phyloP scores from a whole-genome alignment of 2,329 filamentous ascomycete genomes.

The Apiospora rasikravindrae region DNA sequence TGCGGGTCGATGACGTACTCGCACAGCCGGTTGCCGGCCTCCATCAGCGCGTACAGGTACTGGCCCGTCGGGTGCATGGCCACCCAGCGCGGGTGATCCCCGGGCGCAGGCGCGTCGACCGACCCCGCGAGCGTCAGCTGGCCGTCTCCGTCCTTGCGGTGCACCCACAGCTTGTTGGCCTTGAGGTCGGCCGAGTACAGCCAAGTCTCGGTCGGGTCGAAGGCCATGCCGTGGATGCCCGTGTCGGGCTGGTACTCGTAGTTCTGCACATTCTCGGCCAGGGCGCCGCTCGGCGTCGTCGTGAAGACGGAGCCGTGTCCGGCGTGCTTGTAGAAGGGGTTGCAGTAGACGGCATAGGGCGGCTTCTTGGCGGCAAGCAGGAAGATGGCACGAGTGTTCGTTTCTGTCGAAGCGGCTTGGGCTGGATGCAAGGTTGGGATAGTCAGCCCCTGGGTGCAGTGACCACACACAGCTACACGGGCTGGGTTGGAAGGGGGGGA shows the following conservation, averaged over 20 bases:
- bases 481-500: slow-evolving; percentile 24
- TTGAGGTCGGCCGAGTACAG: slow-evolving; percentile 81
- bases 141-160: slow-evolving; percentile 67
- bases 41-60: slow-evolving; percentile 87
- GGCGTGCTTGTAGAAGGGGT: slow-evolving; percentile 87
- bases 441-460: slow-evolving; percentile 26
- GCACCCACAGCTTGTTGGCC: slow-evolving; percentile 84
- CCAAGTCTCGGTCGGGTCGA: slow-evolving; percentile 74
- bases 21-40: slow-evolving; percentile 83
- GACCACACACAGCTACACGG: slow-evolving; percentile 20
- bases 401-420: slow-evolving; percentile 69
- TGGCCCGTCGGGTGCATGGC: slow-evolving; percentile 79
- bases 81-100: slow-evolving; percentile 87
- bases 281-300: slow-evolving; percentile 60
- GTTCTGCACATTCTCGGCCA: slow-evolving; percentile 71
- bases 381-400: slow-evolving; percentile 89
- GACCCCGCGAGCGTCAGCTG: slow-evolving; percentile 72
- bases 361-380: slow-evolving; percentile 78
- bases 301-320: slow-evolving; percentile 81
- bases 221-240: slow-evolving; percentile 83
- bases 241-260: slow-evolving; percentile 73
- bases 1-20: slow-evolving; percentile 79
- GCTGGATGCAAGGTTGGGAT: slow-evolving; percentile 55
- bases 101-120: slow-evolving; percentile 70
- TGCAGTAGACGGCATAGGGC: slow-evolving; percentile 84